A percentile compares a stretch with the other conserved stretches of the same genome.
These are phyloP conservation scores for Phytophthora citrophthora DNA, from an alignment of 352 stramenopile species.

Conservation along the genomic window DNA sequence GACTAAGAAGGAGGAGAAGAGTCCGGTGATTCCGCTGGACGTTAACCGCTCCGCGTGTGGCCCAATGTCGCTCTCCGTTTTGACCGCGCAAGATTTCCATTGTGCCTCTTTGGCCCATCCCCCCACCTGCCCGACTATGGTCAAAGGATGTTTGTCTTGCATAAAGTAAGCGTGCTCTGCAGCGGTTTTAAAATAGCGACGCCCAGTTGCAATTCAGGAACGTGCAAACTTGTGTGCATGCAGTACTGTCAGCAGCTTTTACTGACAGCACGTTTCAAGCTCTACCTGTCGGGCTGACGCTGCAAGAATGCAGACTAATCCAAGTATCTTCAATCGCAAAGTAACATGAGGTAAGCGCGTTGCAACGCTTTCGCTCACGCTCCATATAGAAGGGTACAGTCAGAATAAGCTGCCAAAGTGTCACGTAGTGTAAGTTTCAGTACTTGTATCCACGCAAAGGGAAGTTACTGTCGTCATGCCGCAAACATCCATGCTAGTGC, in stretches of 20 bases:
- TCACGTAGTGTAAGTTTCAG: conserved; percentile 9
- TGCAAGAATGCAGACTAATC: no score
- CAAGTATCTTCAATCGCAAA: conserved; percentile 13
- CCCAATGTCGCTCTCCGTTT: conserved; percentile 9
- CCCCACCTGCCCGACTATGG: not conserved
- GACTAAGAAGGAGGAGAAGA: conserved; percentile 35
- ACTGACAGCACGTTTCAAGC: no score
- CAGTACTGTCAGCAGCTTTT: no score
- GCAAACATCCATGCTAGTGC: not conserved
- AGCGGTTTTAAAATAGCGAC: no score
- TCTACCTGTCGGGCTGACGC: no score
- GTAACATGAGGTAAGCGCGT: conserved; percentile 8
- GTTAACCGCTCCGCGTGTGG: conserved; percentile 21
- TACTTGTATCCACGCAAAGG: conserved; percentile 8
- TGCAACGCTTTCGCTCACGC: conserved; percentile 1
- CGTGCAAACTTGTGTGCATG: no score
- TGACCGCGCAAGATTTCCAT: conserved; percentile 19
- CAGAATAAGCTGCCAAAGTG: conserved; percentile 31
- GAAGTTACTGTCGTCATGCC: not conserved
- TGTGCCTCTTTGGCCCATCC: conserved; percentile 28
- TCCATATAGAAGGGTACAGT: conserved; percentile 29
- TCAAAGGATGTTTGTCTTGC: conserved; percentile 26
- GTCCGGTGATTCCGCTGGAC: conserved; percentile 27
- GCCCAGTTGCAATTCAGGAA: no score
- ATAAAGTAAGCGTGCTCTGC: not conserved